These are phyloP conservation scores for Polytrichum commune DNA, from an alignment of 225 moss, liverwort and hornwort species.

Conservation along the genomic window DNA sequence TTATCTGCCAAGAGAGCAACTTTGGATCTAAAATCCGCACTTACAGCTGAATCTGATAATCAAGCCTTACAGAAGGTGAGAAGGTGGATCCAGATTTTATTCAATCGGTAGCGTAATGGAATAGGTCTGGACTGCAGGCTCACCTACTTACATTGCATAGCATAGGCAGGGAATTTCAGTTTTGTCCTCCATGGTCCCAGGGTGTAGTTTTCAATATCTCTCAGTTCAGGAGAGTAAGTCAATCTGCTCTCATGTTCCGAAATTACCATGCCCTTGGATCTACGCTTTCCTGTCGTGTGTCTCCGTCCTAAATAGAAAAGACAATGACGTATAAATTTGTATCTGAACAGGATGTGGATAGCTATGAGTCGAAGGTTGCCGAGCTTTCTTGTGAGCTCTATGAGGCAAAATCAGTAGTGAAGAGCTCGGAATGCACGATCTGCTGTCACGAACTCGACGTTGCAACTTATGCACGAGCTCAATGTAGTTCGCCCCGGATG, in stretches of 20 bases:
- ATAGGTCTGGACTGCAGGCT: background rate
- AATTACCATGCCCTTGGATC: background rate
- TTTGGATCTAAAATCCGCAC: slow-evolving; percentile 1
- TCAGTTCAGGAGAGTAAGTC: too few species aligned
- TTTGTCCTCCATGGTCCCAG: too few species aligned
- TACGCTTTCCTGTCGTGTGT: background rate
- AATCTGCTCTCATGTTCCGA: background rate
- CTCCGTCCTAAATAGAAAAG: background rate
- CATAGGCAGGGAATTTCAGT: too few species aligned
- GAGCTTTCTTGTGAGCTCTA: background rate
- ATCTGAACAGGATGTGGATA: slow-evolving; percentile 2
- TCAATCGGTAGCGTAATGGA: background rate
- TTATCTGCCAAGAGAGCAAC: background rate
- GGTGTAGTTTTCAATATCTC: too few species aligned
- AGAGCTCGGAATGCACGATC: background rate
- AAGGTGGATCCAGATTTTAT: background rate
- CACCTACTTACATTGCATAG: background rate
- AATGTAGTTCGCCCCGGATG: background rate
- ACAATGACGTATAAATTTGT: background rate
- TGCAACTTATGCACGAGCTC: background rate
- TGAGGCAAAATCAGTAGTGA: background rate
- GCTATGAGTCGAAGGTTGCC: background rate
- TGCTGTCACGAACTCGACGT: background rate
- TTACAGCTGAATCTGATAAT: background rate
- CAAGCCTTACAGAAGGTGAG: background rate